Evolutionary conservation across 208 protist species (phyloP), one percentile per base, ranked within the genome.

Genomic region (Endotrypanum monterogeii): DNA sequence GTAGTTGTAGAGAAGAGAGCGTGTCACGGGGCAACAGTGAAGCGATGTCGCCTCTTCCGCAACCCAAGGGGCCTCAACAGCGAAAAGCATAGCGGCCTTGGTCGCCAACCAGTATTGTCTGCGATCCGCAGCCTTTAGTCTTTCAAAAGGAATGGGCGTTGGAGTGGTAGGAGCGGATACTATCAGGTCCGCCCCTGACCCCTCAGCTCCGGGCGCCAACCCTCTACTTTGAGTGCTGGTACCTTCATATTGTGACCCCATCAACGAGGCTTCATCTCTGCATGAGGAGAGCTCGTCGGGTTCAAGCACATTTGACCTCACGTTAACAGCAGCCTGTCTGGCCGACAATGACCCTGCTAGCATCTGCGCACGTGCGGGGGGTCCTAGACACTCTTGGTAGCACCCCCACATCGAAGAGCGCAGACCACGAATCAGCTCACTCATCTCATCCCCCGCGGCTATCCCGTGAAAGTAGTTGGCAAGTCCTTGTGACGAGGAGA

Each of bases 1-100:
- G 55, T 83, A 74, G 9, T 71, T 63, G n/a, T 57, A 62, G 28
- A 88, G 44, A 6, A 79, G 25, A 32, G 77, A 70, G n/a, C 67
- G 78, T 8, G 72, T 52, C 7, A 58, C 30, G 14, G 74, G 46
- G 62, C 73, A 81, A 74, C 79, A 91, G 74, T 89, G 84, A 35
- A 96, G 74, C 32, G 73, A 35, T n/a, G 86, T 94, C 6, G 83
- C 88, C 78, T 86, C 87, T 35, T 88, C 89, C 9, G 76, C 67
- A 18, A 83, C 84, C 8, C 71, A 51, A 2, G 80, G 70, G 80
- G 76, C 84, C 69, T 96, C 91, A 14, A 84, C 85, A 51, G 85
- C 79, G 39, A 96, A 90, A 37, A 96, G 76, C 39, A 93, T 72
- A 0, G 89, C 87, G 3, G 84, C 71, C 56, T 78, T 74, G 28